Base-by-base conservation (phyloP, 208 protist genomes). In the Herpetomonas muscarum region DNA sequence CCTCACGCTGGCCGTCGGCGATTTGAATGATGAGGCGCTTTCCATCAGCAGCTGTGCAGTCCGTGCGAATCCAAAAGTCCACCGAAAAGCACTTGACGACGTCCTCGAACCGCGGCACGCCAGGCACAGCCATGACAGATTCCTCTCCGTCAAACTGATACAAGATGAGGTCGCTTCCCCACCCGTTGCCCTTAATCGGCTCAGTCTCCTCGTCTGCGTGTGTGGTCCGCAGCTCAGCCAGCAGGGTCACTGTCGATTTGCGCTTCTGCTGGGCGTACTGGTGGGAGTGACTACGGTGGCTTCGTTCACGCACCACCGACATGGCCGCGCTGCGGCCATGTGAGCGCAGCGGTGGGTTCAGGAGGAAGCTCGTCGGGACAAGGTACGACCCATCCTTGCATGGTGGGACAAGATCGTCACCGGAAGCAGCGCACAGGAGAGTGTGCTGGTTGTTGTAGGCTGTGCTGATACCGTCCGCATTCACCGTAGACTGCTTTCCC, bases 1-100 rank as follows among this genome's bases (percentile, higher is more conserved):
- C 85, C 15, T 80, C 76, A 9, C 79, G 74, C 55, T 87, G 81
- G 3, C 85, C 85, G 34, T 95, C 85, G 61, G 86, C 77, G n/a
- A 95, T 85, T 36, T 95, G 79, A 22, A 95, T 12, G 6, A 95
- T 36, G 5, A 87, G 74, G 22, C 78, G 72, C 39, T 83, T 82
- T 29, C 71, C 74, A 28, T 80, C 74, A 0, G 48, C 25, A 9
- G 71, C 63, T 29, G 61, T 64, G 36, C 74, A 64, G 67, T 90
- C 85, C 0, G 76, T 90, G 44, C 79, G 78, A 29, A 95, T 76
- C 85, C 88, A 95, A 45, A 95, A 92, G 71, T 95, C 88, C 10
- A 95, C 61, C 12, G 65, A 67, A 29, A 91, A 88, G 29, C 71
- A 73, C 6, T 85, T 83, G 15, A 95, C 67, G 24, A 95, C 42